phyloP scores from a whole-genome alignment of 140 eudicot genomes.

The Ambrosia hybrid region DNA sequence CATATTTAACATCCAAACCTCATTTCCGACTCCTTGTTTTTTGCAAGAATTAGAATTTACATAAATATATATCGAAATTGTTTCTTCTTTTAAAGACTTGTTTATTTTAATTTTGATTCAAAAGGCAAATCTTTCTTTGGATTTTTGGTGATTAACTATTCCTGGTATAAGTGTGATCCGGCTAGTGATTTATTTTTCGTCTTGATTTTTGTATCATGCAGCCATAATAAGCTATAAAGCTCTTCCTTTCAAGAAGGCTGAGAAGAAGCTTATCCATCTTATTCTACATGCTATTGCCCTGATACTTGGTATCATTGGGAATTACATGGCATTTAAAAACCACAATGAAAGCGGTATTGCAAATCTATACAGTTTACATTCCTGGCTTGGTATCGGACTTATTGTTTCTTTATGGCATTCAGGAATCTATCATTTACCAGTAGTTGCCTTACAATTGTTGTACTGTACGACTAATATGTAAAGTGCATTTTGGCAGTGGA shows the following conservation, averaged over 20 bases:
- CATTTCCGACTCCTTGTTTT: not conserved
- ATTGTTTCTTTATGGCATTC: slow-evolving; percentile 74
- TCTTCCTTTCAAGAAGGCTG: slow-evolving; percentile 73
- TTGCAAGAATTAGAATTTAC: too few relatives aligned
- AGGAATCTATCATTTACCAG: slow-evolving; percentile 37
- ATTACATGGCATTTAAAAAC: slow-evolving; percentile 78
- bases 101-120: too few relatives aligned
- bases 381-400: slow-evolving; percentile 93
- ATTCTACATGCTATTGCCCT: slow-evolving; percentile 81
- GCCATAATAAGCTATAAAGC: slow-evolving; percentile 88
- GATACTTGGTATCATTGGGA: slow-evolving; percentile 82
- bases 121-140: too few relatives aligned
- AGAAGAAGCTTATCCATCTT: slow-evolving; percentile 88
- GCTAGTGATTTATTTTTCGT: too few relatives aligned
- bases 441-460: not conserved
- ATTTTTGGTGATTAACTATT: too few relatives aligned
- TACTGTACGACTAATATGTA: slow-evolving; percentile 3
- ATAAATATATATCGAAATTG: too few relatives aligned
- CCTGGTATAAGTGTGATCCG: too few relatives aligned
- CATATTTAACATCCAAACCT: too few relatives aligned
- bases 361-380: slow-evolving; percentile 96
- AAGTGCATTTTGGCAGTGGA: slow-evolving; percentile 67
- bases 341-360: slow-evolving; percentile 84
- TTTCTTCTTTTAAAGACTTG: too few relatives aligned
- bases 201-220: slow-evolving; percentile 28